Percentiles rank a stretch among this genome's conserved stretches.
Conservation (phyloP, 1,139 yeast species). For the Taiozyma sp. region DNA sequence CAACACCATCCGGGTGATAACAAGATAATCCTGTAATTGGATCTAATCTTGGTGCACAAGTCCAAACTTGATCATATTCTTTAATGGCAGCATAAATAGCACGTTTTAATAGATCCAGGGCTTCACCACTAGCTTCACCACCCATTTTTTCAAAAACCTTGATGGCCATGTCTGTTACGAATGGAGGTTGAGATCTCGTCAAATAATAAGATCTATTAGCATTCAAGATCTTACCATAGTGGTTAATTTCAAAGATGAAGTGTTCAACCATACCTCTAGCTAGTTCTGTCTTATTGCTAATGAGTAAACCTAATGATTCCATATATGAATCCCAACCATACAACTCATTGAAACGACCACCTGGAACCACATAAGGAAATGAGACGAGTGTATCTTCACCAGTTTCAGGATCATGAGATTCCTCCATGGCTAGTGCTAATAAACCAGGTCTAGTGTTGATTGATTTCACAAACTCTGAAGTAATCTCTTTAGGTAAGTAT, state of each 20-base stretch:
- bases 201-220: slow-evolving; percentile 92
- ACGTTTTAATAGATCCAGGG: slow-evolving; percentile 55
- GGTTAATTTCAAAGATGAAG: slow-evolving; percentile 81
- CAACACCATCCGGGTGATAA: slow-evolving; percentile 85
- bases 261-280: slow-evolving; percentile 93
- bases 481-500: slow-evolving; percentile 54
- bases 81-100: slow-evolving; percentile 76
- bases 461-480: slow-evolving; percentile 66
- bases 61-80: slow-evolving; percentile 85
- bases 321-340: slow-evolving; percentile 99
- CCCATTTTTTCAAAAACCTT: slow-evolving; percentile 60
- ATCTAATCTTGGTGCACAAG: slow-evolving; percentile 66
- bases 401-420: slow-evolving; percentile 41
- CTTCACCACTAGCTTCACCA: slow-evolving; percentile 35
- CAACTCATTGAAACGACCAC: slow-evolving; percentile 93
- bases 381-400: slow-evolving; percentile 49
- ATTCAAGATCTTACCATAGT: slow-evolving; percentile 89
- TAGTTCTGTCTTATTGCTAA: slow-evolving; percentile 58
- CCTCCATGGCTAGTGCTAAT: slow-evolving; percentile 67
- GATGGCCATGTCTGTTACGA: slow-evolving; percentile 87
- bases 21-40: slow-evolving; percentile 76
- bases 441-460: slow-evolving; percentile 83
- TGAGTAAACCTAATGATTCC: slow-evolving; percentile 78
- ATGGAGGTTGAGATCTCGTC: slow-evolving; percentile 97
- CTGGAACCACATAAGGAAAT: slow-evolving; percentile 92